Evolutionary conservation across 2,329 filamentous ascomycete species (phyloP), one percentile per base, ranked within the genome.

Genomic region (Paraconiothyrium brasiliense): DNA sequence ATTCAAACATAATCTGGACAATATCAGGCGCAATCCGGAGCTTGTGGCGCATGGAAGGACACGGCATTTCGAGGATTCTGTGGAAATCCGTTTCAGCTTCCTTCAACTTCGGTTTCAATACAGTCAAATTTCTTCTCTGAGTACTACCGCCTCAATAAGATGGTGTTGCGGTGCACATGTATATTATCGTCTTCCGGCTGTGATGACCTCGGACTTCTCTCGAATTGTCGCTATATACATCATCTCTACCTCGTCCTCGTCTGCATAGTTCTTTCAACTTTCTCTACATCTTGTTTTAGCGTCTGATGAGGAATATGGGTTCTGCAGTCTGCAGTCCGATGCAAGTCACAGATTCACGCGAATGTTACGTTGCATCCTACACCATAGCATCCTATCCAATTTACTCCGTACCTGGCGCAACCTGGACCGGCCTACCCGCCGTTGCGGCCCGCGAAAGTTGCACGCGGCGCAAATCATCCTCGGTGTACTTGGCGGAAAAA

Each of bases 401-500:
- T 2, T 24, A 46, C 20, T 24, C 20, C 10, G 43, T 13, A 20
- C 43, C 20, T 24, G 7, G n/a, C 20, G 20, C 43, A 24, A 24
- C 46, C 46, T 30, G 24, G 46, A 48, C 32, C 24, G 13, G 14
- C 46, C 10, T 30, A 48, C 14, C 20, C 11, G 27, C 22, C 24
- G 9, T 16, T 13, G 35, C 52, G 52, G 52, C 39, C 52, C 52
- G 52, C n/a, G 27, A 55, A n/a, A 41, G 52, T 27, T 35, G 39
- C 41, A 55, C 44, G 52, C 41, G 52, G 35, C 41, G 27, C n/a
- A 3, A 5, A 34, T 24, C 9, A 2, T 32, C 52, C 39, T 41
- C 41, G 27, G 24, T n/a, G n/a, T 60, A 52, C 63, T 68, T 64
- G 65, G 67, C 67, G 67, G 67, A 68, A 70, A 71, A 64, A 62